Base-by-base conservation (phyloP, 2,329 filamentous ascomycete genomes). In the Monosporascus sp. region DNA sequence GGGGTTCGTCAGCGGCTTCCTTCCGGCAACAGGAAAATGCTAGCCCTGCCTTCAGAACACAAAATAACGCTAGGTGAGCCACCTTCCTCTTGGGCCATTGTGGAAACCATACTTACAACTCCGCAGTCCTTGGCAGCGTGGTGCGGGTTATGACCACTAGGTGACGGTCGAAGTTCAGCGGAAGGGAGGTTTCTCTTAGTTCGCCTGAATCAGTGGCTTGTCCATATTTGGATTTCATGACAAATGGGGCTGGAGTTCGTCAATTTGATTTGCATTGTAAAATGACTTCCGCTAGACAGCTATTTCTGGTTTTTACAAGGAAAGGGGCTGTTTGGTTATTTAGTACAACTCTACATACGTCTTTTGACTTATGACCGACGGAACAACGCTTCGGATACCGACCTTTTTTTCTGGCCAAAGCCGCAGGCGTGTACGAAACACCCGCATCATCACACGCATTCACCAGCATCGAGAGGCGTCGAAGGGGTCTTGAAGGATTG, bases 101-200 rank as follows among this genome's bases (percentile, higher is more conserved):
- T 14, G 37, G 44, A 52, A 44, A 27, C 50, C 44, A 9, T 26
- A 55, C 64, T 67, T 59, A 70, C 59, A 24, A 31, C 47, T 46
- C 43, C 50, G 20, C 59, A 81, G 77, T 68, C 77, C 78, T 57
- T 82, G 79, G 79, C 78, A 82, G 69, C 76, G 78, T 60, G 79
- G 79, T 61, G 79, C 79, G 52, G 79, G 79, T 57, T 82, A 82
- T 64, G 79, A 82, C 47, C 71, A 76, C 65, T 76, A 73, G 59
- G 57, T 46, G 47, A 52, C 51, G 61, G 52, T 56, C 52, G 44
- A 60, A 34, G 56, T 59, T 46, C 58, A 56, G 45, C 55, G 58
- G 27, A 59, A 53, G 47, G 59, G 59, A 55, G 53, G 59, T 37
- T 66, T 64, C 52, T 64, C 63, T 49, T 62, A 65, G 57, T 51